A percentile compares a stretch with the other conserved stretches of the same genome.
phyloP scores from a whole-genome alignment of 768 basidiomycete genomes.

The Xerocomellus amylosporus region DNA sequence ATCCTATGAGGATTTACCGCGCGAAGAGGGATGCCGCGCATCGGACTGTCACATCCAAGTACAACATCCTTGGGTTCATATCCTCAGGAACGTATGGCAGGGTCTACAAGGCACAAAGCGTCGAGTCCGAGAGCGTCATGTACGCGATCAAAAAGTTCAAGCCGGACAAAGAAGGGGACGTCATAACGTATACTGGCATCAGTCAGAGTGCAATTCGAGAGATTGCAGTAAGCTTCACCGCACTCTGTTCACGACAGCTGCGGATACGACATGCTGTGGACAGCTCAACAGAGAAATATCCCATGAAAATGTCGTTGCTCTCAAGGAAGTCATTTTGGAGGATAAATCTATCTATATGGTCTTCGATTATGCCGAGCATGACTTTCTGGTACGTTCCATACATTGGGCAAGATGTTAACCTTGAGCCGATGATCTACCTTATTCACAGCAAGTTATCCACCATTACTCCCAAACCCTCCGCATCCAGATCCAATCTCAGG shows the following conservation, averaged over 20 bases:
- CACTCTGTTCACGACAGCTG: constrained; percentile 15
- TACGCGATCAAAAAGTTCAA: constrained; percentile 99
- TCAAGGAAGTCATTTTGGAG: constrained; percentile 94
- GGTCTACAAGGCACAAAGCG: constrained; percentile 94
- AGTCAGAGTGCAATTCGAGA: constrained; percentile 97
- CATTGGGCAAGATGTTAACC: background rate
- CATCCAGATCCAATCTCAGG: constrained; percentile 63
- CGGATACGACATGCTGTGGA: background rate
- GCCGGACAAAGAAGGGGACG: constrained; percentile 98
- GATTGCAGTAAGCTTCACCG: constrained; percentile 67
- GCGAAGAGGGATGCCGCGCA: constrained; percentile 70
- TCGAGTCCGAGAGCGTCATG: constrained; percentile 63
- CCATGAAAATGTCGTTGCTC: constrained; percentile 87
- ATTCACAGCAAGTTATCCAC: constrained; percentile 90
- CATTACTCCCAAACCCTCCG: constrained; percentile 93
- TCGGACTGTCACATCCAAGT: constrained; percentile 72
- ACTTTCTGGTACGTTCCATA: constrained; percentile 75
- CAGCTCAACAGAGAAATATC: constrained; percentile 87
- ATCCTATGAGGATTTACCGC: constrained; percentile 87
- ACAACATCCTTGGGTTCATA: constrained; percentile 93
- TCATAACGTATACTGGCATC: constrained; percentile 93
- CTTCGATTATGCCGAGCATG: constrained; percentile 98
- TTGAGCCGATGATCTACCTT: background rate
- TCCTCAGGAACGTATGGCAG: constrained; percentile 97
- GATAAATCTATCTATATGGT: constrained; percentile 99